phyloP scores from a whole-genome alignment of 2,329 filamentous ascomycete species.

The Colletotrichum camelliae region DNA sequence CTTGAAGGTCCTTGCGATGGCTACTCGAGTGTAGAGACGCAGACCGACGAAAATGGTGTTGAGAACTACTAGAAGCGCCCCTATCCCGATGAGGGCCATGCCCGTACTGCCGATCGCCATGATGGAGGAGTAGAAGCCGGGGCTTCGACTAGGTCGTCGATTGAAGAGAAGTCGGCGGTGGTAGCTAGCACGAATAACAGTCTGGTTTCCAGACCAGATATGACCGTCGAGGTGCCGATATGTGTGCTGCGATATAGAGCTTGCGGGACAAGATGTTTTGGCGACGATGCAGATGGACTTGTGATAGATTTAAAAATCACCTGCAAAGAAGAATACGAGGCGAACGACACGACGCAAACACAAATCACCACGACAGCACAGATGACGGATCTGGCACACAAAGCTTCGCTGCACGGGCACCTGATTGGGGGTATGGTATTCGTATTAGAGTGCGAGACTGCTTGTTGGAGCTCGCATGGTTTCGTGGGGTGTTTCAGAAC shows the following conservation, averaged over 20 bases:
- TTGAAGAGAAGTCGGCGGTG: background rate
- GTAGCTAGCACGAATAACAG: background rate
- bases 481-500: slow-evolving; percentile 7
- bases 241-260: background rate
- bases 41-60: slow-evolving; percentile 10
- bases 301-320: background rate
- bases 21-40: slow-evolving; percentile 1
- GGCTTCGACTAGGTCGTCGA: background rate
- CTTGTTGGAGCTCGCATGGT: background rate
- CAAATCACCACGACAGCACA: background rate
- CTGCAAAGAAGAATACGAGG: background rate
- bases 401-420: background rate
- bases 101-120: background rate
- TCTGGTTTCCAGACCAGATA: background rate
- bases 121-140: background rate
- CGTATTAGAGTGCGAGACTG: background rate
- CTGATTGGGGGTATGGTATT: background rate
- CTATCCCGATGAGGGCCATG: background rate
- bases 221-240: background rate
- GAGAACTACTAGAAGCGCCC: background rate
- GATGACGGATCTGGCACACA: background rate
- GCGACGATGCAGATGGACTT: background rate
- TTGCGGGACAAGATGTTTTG: too few relatives aligned
- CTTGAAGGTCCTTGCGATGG: background rate
- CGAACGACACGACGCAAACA: background rate